Percentiles rank a stretch among this genome's conserved stretches.
These are phyloP conservation scores for Protomyces arabidopsidicola DNA, from an alignment of 1,139 yeast species.

Conservation along the genomic window DNA sequence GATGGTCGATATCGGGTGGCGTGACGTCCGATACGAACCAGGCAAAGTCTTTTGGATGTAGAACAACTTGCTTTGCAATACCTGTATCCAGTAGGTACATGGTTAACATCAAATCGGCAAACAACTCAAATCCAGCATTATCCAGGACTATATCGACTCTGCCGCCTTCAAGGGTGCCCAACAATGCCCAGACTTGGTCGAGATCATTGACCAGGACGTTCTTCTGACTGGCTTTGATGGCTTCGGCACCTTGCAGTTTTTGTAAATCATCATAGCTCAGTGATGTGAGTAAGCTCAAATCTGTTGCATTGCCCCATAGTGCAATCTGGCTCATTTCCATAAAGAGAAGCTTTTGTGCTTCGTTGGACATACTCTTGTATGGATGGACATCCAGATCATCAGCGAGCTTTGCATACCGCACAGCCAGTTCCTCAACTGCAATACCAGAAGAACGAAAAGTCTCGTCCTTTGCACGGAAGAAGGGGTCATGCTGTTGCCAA, in stretches of 20 bases:
- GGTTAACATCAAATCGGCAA: constrained; percentile 74
- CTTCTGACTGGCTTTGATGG: constrained; percentile 74
- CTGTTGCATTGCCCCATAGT: constrained; percentile 98
- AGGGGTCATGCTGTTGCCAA: constrained; percentile 68
- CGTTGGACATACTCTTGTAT: constrained; percentile 40
- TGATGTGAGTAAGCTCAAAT: constrained; percentile 78
- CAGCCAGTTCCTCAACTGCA: constrained; percentile 79
- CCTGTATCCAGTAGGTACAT: constrained; percentile 70
- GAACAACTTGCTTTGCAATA: constrained; percentile 56
- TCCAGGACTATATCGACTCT: constrained; percentile 85
- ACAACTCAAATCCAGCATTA: constrained; percentile 91
- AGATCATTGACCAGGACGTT: constrained; percentile 78
- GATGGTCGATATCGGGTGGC: constrained; percentile 65
- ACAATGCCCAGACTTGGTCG: constrained; percentile 56
- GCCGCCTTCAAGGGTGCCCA: constrained; percentile 40
- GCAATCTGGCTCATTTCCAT: constrained; percentile 79
- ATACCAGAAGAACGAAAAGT: constrained; percentile 69
- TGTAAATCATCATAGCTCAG: constrained; percentile 76
- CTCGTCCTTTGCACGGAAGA: constrained; percentile 60
- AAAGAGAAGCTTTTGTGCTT: constrained; percentile 46
- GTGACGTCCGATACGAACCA: constrained; percentile 98
- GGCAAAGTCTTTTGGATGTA: constrained; percentile 87
- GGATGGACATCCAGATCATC: constrained; percentile 39
- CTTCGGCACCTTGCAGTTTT: constrained; percentile 78
- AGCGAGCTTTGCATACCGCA: constrained; percentile 55